phyloP scores from a whole-genome alignment of 2,329 filamentous ascomycete genomes.

The Epichloe gansuensis region DNA sequence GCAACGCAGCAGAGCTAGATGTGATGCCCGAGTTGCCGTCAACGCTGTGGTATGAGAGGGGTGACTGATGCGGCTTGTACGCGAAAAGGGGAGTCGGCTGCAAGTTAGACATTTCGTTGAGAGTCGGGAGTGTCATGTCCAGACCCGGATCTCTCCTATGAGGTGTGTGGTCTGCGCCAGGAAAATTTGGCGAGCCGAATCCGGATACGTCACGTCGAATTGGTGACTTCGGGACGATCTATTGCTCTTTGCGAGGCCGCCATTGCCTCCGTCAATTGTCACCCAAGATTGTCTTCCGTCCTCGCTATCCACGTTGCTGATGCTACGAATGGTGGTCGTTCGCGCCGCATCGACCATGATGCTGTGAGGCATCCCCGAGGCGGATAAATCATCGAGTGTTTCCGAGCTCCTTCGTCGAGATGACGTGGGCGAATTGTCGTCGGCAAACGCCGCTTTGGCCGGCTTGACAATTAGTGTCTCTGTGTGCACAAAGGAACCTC shows the following conservation, averaged over 20 bases:
- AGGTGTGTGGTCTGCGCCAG: slow-evolving; percentile 16
- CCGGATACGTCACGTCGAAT: slow-evolving; percentile 17
- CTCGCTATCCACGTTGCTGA: slow-evolving; percentile 12
- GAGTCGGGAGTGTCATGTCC: slow-evolving; percentile 17
- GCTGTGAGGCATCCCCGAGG: slow-evolving; percentile 13
- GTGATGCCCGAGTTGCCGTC: slow-evolving; percentile 19
- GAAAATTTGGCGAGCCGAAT: slow-evolving; percentile 20
- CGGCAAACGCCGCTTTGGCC: slow-evolving; percentile 12
- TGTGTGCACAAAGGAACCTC: slow-evolving; percentile 3
- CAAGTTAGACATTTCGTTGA: slow-evolving; percentile 16
- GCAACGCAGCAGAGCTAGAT: slow-evolving; percentile 23
- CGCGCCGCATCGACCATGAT: slow-evolving; percentile 15
- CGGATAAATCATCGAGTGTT: slow-evolving; percentile 14
- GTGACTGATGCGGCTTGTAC: slow-evolving; percentile 6
- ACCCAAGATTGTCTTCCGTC: slow-evolving; percentile 23
- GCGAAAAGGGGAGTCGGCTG: slow-evolving; percentile 7
- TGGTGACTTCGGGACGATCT: slow-evolving; percentile 13
- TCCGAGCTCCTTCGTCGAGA: slow-evolving; percentile 15
- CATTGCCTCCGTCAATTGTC: slow-evolving; percentile 19
- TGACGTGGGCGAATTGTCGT: slow-evolving; percentile 14
- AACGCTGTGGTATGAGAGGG: slow-evolving; percentile 11
- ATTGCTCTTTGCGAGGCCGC: slow-evolving; percentile 14
- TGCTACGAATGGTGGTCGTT: slow-evolving; percentile 10
- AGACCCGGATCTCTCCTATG: slow-evolving; percentile 11
- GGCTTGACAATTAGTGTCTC: slow-evolving; percentile 10